Conservation (phyloP, 306 rosid genomes). For the Begonia masoniana region DNA sequence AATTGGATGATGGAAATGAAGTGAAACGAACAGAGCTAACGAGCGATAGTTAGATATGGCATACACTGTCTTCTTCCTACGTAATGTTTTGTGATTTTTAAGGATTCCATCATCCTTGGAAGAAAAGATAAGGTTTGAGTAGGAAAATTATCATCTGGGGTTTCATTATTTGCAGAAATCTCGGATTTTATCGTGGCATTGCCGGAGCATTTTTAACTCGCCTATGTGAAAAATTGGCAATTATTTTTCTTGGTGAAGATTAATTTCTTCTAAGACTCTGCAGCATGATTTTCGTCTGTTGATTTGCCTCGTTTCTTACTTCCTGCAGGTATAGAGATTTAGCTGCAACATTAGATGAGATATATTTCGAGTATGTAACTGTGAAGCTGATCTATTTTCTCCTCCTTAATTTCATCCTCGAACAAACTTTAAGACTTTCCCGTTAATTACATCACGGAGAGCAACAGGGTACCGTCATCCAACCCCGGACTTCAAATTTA, state of each 20-base stretch:
- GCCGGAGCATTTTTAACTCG: constrained; percentile 16
- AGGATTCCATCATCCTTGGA: constrained; percentile 60
- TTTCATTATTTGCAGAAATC: constrained; percentile 63
- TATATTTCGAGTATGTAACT: no score
- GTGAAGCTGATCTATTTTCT: no score
- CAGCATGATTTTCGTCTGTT: no score
- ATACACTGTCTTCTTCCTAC: constrained; percentile 13
- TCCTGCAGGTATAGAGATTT: no score
- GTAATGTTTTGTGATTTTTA: constrained; percentile 25
- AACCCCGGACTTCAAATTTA: no score
- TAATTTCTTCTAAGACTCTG: background rate
- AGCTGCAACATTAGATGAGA: no score
- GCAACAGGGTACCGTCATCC: no score
- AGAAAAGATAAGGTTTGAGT: constrained; percentile 32
- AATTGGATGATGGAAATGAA: constrained; percentile 33
- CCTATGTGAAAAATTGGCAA: constrained; percentile 11
- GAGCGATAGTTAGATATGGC: constrained; percentile 17
- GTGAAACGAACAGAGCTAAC: constrained; percentile 20
- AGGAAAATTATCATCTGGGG: constrained; percentile 53
- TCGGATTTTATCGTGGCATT: constrained; percentile 36
- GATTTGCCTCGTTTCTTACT: no score
- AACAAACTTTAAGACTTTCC: no score
- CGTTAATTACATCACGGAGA: no score
- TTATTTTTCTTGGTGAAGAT: background rate
- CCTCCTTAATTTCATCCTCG: no score